A percentile compares a stretch with the other conserved stretches of the same genome.
phyloP scores from a whole-genome alignment of 805 yeast species.

The Cyberlindnera mrakii region DNA sequence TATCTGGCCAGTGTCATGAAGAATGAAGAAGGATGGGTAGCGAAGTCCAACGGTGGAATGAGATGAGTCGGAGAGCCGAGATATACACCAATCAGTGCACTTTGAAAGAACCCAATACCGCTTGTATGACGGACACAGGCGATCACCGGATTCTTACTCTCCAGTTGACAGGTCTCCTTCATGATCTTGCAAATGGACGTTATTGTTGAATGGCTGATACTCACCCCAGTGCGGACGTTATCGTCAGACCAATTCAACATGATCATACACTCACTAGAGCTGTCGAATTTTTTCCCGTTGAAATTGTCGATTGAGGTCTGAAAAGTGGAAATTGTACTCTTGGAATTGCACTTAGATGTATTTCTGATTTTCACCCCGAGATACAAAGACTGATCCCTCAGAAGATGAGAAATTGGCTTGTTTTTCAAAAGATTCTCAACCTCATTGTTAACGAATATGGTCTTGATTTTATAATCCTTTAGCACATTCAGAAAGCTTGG shows the following conservation, averaged over 20 bases:
- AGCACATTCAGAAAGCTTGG: conserved; percentile 58
- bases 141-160: conserved; percentile 63
- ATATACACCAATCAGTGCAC: conserved; percentile 79
- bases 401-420: conserved; percentile 54
- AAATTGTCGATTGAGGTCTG: conserved; percentile 18
- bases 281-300: conserved; percentile 4
- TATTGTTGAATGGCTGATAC: conserved; percentile 50
- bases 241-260: conserved; percentile 73
- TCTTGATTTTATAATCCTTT: conserved; percentile 64
- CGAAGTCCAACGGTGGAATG: conserved; percentile 72
- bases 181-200: conserved; percentile 79
- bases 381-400: conserved; percentile 39
- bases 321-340: conserved; percentile 17
- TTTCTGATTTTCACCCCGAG: conserved; percentile 53
- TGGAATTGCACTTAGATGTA: conserved; percentile 49
- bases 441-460: conserved; percentile 73
- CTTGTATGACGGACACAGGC: conserved; percentile 82
- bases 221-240: conserved; percentile 53
- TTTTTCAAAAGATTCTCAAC: conserved; percentile 63
- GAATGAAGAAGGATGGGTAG: conserved; percentile 65
- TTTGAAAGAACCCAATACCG: conserved; percentile 85
- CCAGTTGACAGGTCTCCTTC: conserved; percentile 87
- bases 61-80: conserved; percentile 82
- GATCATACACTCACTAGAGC: conserved; percentile 44
- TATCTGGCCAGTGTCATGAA: conserved; percentile 65